Percentiles rank a stretch among this genome's conserved stretches.
phyloP scores from a whole-genome alignment of 2,329 filamentous ascomycete genomes.

The Fusarium abutilonis region DNA sequence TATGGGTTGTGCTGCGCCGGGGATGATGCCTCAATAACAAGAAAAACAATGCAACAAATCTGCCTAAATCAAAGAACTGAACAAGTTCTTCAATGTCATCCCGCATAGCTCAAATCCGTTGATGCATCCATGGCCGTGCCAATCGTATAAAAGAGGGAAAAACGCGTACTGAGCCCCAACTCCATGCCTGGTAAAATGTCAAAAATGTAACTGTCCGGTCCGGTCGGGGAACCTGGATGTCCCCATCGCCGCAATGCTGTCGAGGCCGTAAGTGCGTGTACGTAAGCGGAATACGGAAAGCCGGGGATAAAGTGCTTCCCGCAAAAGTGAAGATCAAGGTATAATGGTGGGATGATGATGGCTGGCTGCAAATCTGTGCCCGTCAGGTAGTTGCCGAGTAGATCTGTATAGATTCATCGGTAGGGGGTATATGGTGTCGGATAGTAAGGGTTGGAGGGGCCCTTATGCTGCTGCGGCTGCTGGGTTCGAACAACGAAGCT shows the following conservation, averaged over 20 bases:
- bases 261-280: conserved; percentile 37
- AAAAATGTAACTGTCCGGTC: conserved; percentile 32
- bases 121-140: conserved; percentile 37
- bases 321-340: conserved; percentile 22
- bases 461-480: conserved; percentile 17
- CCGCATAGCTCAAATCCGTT: conserved; percentile 29
- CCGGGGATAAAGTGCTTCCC: conserved; percentile 20
- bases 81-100: conserved; percentile 26
- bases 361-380: conserved; percentile 14
- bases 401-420: conserved; percentile 15
- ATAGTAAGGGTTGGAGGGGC: conserved; percentile 12
- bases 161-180: conserved; percentile 32
- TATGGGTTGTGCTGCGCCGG: conserved; percentile 1
- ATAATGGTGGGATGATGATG: conserved; percentile 7
- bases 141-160: conserved; percentile 27
- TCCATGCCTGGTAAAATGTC: conserved; percentile 36
- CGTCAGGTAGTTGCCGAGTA: conserved; percentile 11
- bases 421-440: conserved; percentile 29
- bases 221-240: conserved; percentile 17
- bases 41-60: conserved; percentile 32
- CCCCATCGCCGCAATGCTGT: conserved; percentile 33
- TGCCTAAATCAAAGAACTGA: conserved; percentile 25
- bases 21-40: conserved; percentile 14
- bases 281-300: conserved; percentile 21
- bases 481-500: conserved; percentile 22